Percentiles rank a stretch among this genome's conserved stretches.
Evolutionary conservation across 768 basidiomycete genomes (phyloP).

Genomic region (Trametes gibbosa): DNA sequence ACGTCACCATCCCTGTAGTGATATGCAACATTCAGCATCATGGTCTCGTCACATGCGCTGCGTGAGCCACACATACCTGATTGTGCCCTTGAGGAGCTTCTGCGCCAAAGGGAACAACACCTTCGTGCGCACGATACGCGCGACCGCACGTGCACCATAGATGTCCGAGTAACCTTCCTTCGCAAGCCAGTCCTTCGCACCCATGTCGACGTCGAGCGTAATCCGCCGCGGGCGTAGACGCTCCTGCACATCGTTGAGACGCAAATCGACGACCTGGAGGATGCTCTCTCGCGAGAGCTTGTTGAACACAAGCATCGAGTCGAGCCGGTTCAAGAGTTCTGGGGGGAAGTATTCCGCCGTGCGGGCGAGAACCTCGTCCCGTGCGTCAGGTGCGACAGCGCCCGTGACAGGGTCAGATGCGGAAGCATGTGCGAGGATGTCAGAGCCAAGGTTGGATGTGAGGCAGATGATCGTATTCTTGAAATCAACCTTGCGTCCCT

Average conservation of each 20-base stretch:
- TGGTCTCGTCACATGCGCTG: neutral
- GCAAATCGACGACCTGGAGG: slow-evolving; percentile 72
- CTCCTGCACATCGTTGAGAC: slow-evolving; percentile 69
- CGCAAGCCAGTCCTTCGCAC: slow-evolving; percentile 67
- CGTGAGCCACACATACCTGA: slow-evolving; percentile 46
- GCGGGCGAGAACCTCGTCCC: slow-evolving; percentile 65
- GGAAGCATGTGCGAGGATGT: slow-evolving; percentile 68
- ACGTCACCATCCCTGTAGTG: slow-evolving; percentile 46
- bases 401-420: slow-evolving; percentile 60
- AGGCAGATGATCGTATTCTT: slow-evolving; percentile 94
- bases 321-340: slow-evolving; percentile 86
- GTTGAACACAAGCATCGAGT: slow-evolving; percentile 88
- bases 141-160: slow-evolving; percentile 87
- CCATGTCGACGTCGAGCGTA: slow-evolving; percentile 62
- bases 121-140: slow-evolving; percentile 78
- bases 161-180: slow-evolving; percentile 76
- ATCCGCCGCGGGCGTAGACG: slow-evolving; percentile 67
- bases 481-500: slow-evolving; percentile 87
- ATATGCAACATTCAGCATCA: neutral
- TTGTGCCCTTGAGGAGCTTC: slow-evolving; percentile 74
- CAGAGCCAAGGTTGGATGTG: slow-evolving; percentile 79
- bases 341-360: slow-evolving; percentile 85
- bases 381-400: slow-evolving; percentile 58
- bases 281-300: slow-evolving; percentile 76
- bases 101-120: slow-evolving; percentile 82